Evolutionary conservation across 345 rosid genomes (phyloP), one percentile per base, ranked within the genome.

Genomic region (Aquilaria sinensis): DNA sequence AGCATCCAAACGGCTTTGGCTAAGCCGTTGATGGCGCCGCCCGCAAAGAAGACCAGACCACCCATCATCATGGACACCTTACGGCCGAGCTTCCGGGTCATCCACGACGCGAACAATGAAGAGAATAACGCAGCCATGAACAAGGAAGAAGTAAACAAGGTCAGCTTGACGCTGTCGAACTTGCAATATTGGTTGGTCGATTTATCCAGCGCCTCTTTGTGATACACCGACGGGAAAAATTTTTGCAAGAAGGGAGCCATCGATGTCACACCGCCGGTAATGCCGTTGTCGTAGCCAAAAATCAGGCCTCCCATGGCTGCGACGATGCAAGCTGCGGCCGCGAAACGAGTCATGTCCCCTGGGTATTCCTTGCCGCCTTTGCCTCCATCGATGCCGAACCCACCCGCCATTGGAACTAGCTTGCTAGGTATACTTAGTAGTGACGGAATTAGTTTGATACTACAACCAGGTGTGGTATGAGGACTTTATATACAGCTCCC

Each of bases 71-170:
- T 80, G 53, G 85, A 80, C 9, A 60, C 55, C 50, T 61, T 73
- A 8, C 85, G 61, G 23, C 90, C 90, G 58, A 73, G 47, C 1
- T 48, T 65, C 37, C 78, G 64, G 5, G 90, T 80, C 12, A 80
- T 66, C 51, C 50, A 47, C 6, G 85, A 77, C 9, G 90, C 90
- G 34, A 64, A 67, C 33, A 85, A 63, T 2, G 90, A 78, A 29
- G 85, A 74, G 29, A 76, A 64, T 9, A 85, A 70, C 14, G 85
- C 85, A 5, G 90, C 83, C 31, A 85, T 56, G 72, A 80, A 82
- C 9, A 85, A 76, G 4, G 90, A 85, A 45, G 85, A 85, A 23
- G 89, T 84, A 60, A 84, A 81, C 61, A 74, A 32, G 12, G 83
- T 81, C 11, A 84, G 72, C 4, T 57, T 23, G 51, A 60, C 65